phyloP scores from a whole-genome alignment of 2,329 filamentous ascomycete species.

The Ambrosiella xylebori region DNA sequence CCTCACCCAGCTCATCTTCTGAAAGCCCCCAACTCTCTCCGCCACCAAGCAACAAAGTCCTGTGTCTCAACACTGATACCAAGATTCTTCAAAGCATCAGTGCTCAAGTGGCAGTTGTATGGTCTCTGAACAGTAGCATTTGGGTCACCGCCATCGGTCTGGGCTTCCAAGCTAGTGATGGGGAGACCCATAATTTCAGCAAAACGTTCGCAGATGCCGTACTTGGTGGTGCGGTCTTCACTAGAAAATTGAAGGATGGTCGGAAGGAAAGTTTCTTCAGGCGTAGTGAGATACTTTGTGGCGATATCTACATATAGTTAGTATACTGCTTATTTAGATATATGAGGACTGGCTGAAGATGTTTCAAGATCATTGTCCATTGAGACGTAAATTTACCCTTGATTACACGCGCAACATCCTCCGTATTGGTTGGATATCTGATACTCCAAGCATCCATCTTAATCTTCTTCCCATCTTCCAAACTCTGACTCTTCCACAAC shows the following conservation, averaged over 20 bases:
- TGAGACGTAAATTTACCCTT: slow-evolving; percentile 30
- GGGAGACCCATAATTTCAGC: slow-evolving; percentile 64
- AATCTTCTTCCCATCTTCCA: slow-evolving; percentile 42
- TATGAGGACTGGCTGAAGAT: too few relatives aligned
- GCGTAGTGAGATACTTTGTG: slow-evolving; percentile 42
- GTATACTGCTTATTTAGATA: too few relatives aligned
- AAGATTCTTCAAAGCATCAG: slow-evolving; percentile 50
- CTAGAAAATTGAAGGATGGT: slow-evolving; percentile 68
- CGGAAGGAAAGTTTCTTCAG: slow-evolving; percentile 39
- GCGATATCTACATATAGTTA: slow-evolving; percentile 40
- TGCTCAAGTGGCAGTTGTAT: slow-evolving; percentile 79
- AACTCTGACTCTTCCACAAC: slow-evolving; percentile 57
- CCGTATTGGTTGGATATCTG: slow-evolving; percentile 75
- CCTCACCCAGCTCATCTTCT: slow-evolving; percentile 25
- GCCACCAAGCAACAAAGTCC: slow-evolving; percentile 72
- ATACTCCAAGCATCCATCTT: slow-evolving; percentile 77
- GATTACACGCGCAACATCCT: slow-evolving; percentile 67
- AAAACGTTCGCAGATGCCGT: slow-evolving; percentile 66
- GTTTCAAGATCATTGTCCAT: too few relatives aligned
- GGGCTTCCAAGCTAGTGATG: slow-evolving; percentile 48
- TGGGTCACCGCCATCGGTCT: slow-evolving; percentile 55
- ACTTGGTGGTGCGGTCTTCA: slow-evolving; percentile 76
- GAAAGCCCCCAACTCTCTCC: slow-evolving; percentile 42
- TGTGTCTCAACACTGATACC: slow-evolving; percentile 58
- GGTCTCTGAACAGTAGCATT: slow-evolving; percentile 58